phyloP scores from a whole-genome alignment of 208 protist species.

The Novymonas esmeraldas region DNA sequence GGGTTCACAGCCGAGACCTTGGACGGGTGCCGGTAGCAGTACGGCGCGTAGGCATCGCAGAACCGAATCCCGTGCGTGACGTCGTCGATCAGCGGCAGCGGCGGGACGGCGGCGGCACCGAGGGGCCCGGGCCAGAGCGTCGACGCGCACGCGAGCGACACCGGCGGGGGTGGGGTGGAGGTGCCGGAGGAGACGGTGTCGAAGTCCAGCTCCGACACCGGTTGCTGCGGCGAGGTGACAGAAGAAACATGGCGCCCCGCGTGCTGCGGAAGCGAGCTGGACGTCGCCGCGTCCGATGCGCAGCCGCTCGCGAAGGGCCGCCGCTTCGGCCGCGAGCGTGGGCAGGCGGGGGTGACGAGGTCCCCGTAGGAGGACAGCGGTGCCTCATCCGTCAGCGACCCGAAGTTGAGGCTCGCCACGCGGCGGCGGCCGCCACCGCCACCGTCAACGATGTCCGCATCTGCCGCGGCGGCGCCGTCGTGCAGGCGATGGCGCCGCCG shows the following conservation, averaged over 20 bases:
- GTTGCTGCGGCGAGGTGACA: not conserved
- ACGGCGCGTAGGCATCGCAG: constrained; percentile 65
- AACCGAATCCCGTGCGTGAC: constrained; percentile 54
- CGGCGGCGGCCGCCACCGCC: not conserved
- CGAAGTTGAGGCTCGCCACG: not conserved
- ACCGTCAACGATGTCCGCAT: not conserved
- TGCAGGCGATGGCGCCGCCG: not conserved
- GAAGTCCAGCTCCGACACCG: not conserved
- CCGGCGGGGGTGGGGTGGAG: not conserved
- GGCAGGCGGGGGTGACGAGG: not conserved
- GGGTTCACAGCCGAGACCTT: constrained; percentile 77
- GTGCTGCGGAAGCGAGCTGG: not conserved
- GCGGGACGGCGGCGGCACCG: constrained; percentile 4
- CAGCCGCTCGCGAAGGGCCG: not conserved
- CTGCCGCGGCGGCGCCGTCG: not conserved
- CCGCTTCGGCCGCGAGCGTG: constrained; percentile 4
- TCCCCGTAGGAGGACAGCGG: not conserved
- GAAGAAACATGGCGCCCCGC: not conserved
- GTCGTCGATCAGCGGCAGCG: constrained; percentile 22
- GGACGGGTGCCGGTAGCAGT: constrained; percentile 59
- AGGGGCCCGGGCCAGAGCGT: not conserved
- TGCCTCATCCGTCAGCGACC: not conserved
- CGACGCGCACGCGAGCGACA: constrained; percentile 1
- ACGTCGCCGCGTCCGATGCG: not conserved
- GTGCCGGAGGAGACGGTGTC: not conserved